These are phyloP conservation scores for Aspergillus sp. DNA, from an alignment of 2,329 filamentous ascomycete genomes.

Conservation along the genomic window DNA sequence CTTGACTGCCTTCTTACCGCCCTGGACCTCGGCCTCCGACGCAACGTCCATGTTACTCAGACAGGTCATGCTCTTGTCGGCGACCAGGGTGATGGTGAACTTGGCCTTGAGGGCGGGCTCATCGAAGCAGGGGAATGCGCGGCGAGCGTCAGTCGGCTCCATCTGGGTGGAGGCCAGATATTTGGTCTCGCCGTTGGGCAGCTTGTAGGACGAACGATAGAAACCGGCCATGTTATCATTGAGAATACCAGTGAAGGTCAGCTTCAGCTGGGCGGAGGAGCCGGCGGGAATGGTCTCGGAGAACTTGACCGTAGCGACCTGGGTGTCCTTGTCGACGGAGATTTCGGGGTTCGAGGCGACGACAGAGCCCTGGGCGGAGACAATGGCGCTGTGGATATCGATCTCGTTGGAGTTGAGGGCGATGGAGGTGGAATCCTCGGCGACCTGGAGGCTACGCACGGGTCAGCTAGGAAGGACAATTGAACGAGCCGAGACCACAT, in stretches of 20 bases:
- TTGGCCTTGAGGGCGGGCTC: slow-evolving; percentile 91
- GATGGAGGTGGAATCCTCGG: slow-evolving; percentile 78
- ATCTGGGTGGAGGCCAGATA: slow-evolving; percentile 91
- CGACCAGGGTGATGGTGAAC: slow-evolving; percentile 86
- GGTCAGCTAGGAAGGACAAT: slow-evolving; percentile 5
- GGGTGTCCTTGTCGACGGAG: slow-evolving; percentile 72
- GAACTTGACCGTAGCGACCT: slow-evolving; percentile 80
- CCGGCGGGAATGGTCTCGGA: slow-evolving; percentile 69
- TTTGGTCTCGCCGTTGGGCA: slow-evolving; percentile 70
- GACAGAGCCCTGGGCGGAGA: slow-evolving; percentile 57
- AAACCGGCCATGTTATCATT: slow-evolving; percentile 98
- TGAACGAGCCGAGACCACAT: slow-evolving; percentile 24
- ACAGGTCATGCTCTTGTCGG: slow-evolving; percentile 86
- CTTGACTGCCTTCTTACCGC: slow-evolving; percentile 76
- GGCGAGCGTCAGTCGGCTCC: slow-evolving; percentile 90
- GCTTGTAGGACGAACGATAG: slow-evolving; percentile 93
- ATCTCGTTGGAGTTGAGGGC: slow-evolving; percentile 86
- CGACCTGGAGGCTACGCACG: slow-evolving; percentile 65
- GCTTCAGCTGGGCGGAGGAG: slow-evolving; percentile 71
- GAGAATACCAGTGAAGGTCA: slow-evolving; percentile 74
- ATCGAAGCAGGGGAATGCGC: slow-evolving; percentile 95
- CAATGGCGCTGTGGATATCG: slow-evolving; percentile 71
- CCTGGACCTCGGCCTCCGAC: slow-evolving; percentile 70
- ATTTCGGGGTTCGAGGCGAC: slow-evolving; percentile 64
- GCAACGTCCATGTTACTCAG: slow-evolving; percentile 96